phyloP scores from a whole-genome alignment of 306 rosid genomes.

The Quercus aquifolioides region DNA sequence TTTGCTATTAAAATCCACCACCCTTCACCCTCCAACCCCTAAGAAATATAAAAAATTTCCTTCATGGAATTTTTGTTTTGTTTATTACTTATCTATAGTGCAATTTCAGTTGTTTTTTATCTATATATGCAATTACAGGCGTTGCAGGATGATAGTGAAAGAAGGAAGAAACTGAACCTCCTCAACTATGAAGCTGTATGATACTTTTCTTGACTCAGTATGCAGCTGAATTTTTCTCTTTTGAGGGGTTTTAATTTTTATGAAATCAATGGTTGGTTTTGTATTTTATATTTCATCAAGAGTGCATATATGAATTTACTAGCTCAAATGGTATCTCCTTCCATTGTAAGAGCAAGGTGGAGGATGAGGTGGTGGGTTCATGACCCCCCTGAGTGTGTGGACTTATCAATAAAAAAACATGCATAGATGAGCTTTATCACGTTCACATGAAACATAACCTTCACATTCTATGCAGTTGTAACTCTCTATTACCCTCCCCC shows the following conservation, averaged over 20 bases:
- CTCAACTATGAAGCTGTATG: conserved; percentile 96
- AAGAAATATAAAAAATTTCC: background rate
- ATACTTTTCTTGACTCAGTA: conserved; percentile 43
- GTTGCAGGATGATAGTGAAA: conserved; percentile 60
- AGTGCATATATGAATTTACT: background rate
- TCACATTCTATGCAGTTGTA: background rate
- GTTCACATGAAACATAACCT: background rate
- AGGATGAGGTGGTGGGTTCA: no score
- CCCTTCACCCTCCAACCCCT: background rate
- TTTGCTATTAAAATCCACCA: conserved; percentile 1
- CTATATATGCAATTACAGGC: conserved; percentile 39
- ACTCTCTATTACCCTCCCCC: background rate
- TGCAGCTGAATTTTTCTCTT: background rate
- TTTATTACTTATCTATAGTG: conserved; percentile 4
- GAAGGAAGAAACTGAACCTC: conserved; percentile 73
- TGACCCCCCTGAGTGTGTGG: no score
- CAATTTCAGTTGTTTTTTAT: conserved; percentile 3
- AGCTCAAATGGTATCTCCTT: no score
- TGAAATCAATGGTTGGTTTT: background rate
- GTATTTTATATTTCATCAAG: background rate
- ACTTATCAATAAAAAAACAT: background rate
- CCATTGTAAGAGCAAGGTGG: no score
- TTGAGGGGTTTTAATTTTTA: background rate
- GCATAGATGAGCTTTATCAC: background rate
- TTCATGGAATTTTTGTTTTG: background rate